Evolutionary conservation across 1,139 yeast species (phyloP).

Genomic region (Saccharomycopsis hybrid): DNA sequence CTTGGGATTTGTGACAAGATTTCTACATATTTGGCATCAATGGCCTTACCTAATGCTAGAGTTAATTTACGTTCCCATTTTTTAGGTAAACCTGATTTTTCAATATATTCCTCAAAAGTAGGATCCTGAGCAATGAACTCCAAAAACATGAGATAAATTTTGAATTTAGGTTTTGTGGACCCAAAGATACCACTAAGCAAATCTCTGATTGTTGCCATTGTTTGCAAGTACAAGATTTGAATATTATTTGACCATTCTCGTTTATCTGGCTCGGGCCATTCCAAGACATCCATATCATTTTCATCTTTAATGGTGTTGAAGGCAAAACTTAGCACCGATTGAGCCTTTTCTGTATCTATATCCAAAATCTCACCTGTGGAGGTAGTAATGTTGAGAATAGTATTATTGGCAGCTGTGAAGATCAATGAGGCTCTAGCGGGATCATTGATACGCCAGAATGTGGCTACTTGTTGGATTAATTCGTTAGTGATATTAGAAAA

Average conservation of each 20-base stretch:
- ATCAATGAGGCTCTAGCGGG: constrained; percentile 48
- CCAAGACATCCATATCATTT: constrained; percentile 34
- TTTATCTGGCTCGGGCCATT: constrained; percentile 48
- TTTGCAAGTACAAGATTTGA: constrained; percentile 40
- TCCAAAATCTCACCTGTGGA: constrained; percentile 25
- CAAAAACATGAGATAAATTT: constrained; percentile 45
- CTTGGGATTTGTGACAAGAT: constrained; percentile 56
- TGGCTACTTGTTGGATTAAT: constrained; percentile 40
- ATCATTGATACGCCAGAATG: constrained; percentile 55
- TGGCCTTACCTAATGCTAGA: constrained; percentile 42
- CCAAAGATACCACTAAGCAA: constrained; percentile 41
- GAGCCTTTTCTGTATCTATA: constrained; percentile 27
- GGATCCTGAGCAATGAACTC: constrained; percentile 47
- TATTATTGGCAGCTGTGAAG: constrained; percentile 46
- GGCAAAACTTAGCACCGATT: constrained; percentile 24
- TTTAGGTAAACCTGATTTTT: constrained; percentile 35
- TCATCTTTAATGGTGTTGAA: constrained; percentile 28
- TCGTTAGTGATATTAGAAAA: constrained; percentile 33
- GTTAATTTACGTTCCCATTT: constrained; percentile 49
- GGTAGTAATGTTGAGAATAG: constrained; percentile 34
- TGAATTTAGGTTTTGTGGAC: constrained; percentile 53
- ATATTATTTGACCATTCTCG: constrained; percentile 47
- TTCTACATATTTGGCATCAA: constrained; percentile 56
- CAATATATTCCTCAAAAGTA: constrained; percentile 33
- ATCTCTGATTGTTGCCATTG: constrained; percentile 42